Percentiles rank a stretch among this genome's conserved stretches.
Conservation (phyloP, 2,329 filamentous ascomycete species). For the Penicillium concentricum region DNA sequence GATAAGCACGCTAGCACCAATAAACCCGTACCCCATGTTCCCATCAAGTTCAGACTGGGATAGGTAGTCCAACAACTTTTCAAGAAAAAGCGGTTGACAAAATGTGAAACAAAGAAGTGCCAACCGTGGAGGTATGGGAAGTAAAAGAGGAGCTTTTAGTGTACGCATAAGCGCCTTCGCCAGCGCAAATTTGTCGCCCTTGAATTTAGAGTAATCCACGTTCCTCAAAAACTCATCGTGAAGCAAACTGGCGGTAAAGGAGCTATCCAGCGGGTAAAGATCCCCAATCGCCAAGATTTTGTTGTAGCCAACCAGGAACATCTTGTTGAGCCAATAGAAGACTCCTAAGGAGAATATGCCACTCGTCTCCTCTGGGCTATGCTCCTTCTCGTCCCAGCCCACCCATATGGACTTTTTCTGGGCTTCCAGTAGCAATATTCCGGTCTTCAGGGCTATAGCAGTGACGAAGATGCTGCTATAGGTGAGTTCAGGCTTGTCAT, state of each 20-base stretch:
- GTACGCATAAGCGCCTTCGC: not conserved
- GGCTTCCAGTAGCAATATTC: not conserved
- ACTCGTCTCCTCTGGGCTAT: not conserved
- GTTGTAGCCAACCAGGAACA: not conserved
- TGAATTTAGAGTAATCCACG: not conserved
- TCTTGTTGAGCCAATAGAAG: not conserved
- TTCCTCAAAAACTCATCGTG: not conserved
- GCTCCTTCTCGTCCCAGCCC: not conserved
- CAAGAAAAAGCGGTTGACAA: not conserved
- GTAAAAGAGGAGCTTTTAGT: not conserved
- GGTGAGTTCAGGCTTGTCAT: not conserved
- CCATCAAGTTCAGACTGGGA: not conserved
- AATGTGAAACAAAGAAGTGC: not conserved
- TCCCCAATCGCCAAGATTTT: not conserved
- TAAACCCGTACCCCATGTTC: not conserved
- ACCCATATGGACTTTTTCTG: not conserved
- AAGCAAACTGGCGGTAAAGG: not conserved
- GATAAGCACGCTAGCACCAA: not conserved
- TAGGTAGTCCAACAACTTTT: not conserved
- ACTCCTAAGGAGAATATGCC: not conserved
- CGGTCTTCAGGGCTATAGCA: not conserved
- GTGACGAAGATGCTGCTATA: not conserved
- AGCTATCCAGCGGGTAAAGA: not conserved
- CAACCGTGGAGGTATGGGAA: not conserved
- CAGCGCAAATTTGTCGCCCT: not conserved